These are phyloP conservation scores for Flaveria sonorensis DNA, from an alignment of 129 eudicot species.

Conservation along the genomic window DNA sequence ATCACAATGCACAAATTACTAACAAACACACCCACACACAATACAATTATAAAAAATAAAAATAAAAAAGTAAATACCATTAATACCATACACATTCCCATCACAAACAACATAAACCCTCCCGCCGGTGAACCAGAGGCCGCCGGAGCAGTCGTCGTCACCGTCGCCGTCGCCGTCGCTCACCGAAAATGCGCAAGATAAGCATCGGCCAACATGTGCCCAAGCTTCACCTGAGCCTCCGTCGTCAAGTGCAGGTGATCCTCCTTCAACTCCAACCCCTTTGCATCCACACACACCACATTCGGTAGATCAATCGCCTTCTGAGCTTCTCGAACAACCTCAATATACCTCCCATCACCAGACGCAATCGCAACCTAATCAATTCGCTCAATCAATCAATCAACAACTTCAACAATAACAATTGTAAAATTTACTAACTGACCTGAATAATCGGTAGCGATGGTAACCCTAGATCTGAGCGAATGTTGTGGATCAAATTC, in stretches of 20 bases:
- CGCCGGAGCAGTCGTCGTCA: neutral
- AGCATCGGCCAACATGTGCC: slow-evolving; percentile 70
- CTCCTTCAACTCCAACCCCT: slow-evolving; percentile 63
- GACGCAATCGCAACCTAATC: slow-evolving; percentile 77
- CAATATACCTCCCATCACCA: slow-evolving; percentile 46
- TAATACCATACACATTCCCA: no score
- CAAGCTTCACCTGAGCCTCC: slow-evolving; percentile 64
- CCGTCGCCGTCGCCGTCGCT: neutral
- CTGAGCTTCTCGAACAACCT: slow-evolving; percentile 64
- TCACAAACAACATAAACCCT: no score
- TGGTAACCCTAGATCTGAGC: slow-evolving; percentile 71
- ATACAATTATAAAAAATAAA: no score
- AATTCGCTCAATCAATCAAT: slow-evolving; percentile 5
- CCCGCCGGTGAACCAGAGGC: neutral
- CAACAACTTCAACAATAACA: neutral
- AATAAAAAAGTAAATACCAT: no score
- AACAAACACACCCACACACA: no score
- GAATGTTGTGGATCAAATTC: slow-evolving; percentile 49
- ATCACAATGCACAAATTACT: no score
- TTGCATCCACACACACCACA: slow-evolving; percentile 77
- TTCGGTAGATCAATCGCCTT: slow-evolving; percentile 58
- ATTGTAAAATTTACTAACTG: neutral
- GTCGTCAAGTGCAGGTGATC: slow-evolving; percentile 77
- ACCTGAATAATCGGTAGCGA: slow-evolving; percentile 85
- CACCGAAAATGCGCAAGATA: slow-evolving; percentile 57